phyloP scores from a whole-genome alignment of 2,329 filamentous ascomycete species.

The Hymenoscyphus fraxineus region DNA sequence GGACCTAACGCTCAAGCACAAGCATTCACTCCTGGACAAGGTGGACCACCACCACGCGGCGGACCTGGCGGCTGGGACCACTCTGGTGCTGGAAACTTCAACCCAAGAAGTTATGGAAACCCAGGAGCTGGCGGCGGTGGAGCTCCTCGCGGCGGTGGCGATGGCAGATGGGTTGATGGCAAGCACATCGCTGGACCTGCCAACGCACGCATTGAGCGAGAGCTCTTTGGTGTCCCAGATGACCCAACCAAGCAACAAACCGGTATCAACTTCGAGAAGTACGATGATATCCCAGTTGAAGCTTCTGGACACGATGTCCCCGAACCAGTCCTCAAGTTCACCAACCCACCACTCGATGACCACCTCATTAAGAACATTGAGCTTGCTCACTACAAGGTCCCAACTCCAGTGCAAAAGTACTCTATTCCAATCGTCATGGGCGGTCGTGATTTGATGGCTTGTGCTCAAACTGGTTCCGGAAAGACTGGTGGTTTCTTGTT shows the following conservation, averaged over 20 bases:
- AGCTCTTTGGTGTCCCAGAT: conserved; percentile 87
- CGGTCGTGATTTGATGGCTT: conserved; percentile 98
- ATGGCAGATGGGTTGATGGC: conserved; percentile 94
- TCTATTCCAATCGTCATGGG: conserved; percentile 98
- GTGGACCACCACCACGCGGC: conserved; percentile 23
- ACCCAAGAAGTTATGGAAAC: conserved; percentile 56
- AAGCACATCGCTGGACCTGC: conserved; percentile 89
- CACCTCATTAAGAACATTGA: conserved; percentile 92
- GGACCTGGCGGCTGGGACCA: conserved; percentile 36
- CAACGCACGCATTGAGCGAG: conserved; percentile 88
- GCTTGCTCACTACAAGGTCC: conserved; percentile 89
- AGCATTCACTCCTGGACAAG: conserved; percentile 34
- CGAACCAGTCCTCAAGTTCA: conserved; percentile 86
- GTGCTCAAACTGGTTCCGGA: conserved; percentile 98
- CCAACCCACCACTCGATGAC: conserved; percentile 90
- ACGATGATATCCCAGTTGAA: conserved; percentile 98
- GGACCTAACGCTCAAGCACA: conserved; percentile 35
- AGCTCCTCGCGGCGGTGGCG: conserved; percentile 76
- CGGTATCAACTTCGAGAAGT: conserved; percentile 99
- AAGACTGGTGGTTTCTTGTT: conserved; percentile 99
- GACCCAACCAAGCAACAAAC: conserved; percentile 94
- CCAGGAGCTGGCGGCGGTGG: conserved; percentile 31
- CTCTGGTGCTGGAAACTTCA: conserved; percentile 32
- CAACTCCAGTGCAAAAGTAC: conserved; percentile 98
- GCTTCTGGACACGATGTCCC: conserved; percentile 91